Evolutionary conservation across 768 basidiomycete genomes (phyloP), one percentile per base, ranked within the genome.

Genomic region (Termitomyces sp.): DNA sequence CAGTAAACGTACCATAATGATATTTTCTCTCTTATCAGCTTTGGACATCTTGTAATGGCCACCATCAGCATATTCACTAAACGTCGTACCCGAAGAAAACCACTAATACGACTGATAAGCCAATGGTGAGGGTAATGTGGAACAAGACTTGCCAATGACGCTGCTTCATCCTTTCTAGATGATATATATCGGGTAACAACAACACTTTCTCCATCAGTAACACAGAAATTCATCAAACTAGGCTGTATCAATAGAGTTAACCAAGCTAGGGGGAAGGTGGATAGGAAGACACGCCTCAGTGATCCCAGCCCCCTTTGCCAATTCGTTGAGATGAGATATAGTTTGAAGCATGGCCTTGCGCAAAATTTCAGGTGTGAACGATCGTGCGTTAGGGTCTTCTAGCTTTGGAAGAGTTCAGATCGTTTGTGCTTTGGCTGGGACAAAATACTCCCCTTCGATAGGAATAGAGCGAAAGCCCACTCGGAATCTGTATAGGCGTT

Each of bases 41-140:
- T 97, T 98, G 5, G 88, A 88, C 95, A 98, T 98, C 68, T 88
- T 88, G 71, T 96, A 96, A 68, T 95, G 89, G 24, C 93, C 92
- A 5, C 92, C 93, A 63, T 89, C 84, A 26, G 86, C 84, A 64
- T 88, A 93, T 73, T 97, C 94, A 55, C 89, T 91, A 66, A 98
- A 98, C 24, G 89, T 87, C 6, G 94, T 96, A 1, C 96, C 96
- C 14, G 95, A 95, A 3, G 95, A 95, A 72, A 93, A 96, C 89
- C 94, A 96, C 85, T 93, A 60, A 32, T 52, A 42, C 24, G 5
- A 55, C 14, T 43, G 26, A 20, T 37, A 5, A 64, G 50, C 30
- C 39, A 52, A 61, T 24, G 47, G 13, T 30, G 26, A 42, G 9
- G 32, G 48, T 14, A 18, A 14, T n/a, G 24, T 40, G 8, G 20